Conservation (phyloP, 257 asterid genomes). For the Solanum neorickii region DNA sequence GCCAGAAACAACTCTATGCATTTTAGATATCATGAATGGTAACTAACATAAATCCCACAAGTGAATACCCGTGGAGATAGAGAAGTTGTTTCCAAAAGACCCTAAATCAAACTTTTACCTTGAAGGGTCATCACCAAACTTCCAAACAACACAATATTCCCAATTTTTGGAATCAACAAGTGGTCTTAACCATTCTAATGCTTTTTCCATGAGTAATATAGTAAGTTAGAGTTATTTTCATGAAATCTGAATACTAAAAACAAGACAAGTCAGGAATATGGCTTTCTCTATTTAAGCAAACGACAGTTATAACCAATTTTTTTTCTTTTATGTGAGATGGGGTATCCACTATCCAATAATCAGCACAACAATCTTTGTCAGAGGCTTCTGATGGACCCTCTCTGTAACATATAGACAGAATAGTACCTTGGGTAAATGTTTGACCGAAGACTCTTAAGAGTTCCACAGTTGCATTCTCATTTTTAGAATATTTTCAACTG, state of each 20-base stretch:
- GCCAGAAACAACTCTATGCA: not conserved
- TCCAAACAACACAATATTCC: conserved; percentile 81
- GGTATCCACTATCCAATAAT: conserved; percentile 6
- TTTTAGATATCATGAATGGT: not conserved
- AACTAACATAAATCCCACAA: not conserved
- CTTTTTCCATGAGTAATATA: conserved; percentile 28
- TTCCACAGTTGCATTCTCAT: not conserved
- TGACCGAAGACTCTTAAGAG: not conserved
- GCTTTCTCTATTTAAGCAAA: not conserved
- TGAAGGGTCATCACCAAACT: conserved; percentile 73
- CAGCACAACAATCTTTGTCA: conserved; percentile 42
- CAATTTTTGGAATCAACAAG: conserved; percentile 39
- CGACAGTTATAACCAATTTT: conserved; percentile 35
- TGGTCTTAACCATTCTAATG: conserved; percentile 44
- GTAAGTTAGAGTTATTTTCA: conserved; percentile 6
- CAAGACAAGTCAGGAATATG: not conserved
- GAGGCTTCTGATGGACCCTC: conserved; percentile 23
- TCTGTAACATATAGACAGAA: not conserved
- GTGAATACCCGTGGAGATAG: not conserved
- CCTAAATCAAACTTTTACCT: conserved; percentile 21
- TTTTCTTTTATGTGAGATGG: conserved; percentile 2
- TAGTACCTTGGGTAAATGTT: not conserved
- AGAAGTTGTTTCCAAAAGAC: not conserved
- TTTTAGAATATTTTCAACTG: not conserved
- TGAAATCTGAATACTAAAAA: not conserved